Base-by-base conservation (phyloP, 2,329 filamentous ascomycete genomes). In the Neopestalotiopsis clavispora region DNA sequence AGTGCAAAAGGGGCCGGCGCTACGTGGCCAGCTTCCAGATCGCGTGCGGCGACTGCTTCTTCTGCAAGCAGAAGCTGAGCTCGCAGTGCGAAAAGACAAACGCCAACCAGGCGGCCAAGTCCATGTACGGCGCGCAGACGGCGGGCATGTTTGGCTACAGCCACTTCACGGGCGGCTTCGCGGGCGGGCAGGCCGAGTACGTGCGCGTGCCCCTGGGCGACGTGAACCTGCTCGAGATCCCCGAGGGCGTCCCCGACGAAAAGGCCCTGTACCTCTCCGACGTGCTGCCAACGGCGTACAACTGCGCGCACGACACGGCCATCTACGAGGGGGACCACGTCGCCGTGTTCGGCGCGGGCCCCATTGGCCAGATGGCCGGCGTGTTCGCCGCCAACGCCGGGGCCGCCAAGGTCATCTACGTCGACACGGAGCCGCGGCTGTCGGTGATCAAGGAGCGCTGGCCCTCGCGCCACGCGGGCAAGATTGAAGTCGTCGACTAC, bases 21-120 rank as follows among this genome's bases (percentile, higher is more conserved):
- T 94, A 96, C 23, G 94, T 97, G 1, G 94, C 92, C 0, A 92
- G 90, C 10, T 97, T 97, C 83, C 94, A 96, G 79, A 96, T 97
- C 76, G 92, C 94, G 0, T 90, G 88, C 70, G 87, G 87, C 7
- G 82, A 84, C 61, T 97, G 94, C 82, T 91, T 89, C 80, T 95
- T 90, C 79, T 97, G 94, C 84, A 86, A 91, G 72, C 87, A 93
- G 80, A 94, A 94, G 79, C 84, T 94, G 1, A 93, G 90, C 0
- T 94, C 91, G 17, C 91, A 94, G 75, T 97, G 94, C 78, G 92
- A 94, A 75, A 89, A 85, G 79, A 97, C 94, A 0, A 96, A 94
- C 78, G 83, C 89, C 57, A 96, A 94, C 78, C 90, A 86, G 0
- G 86, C 89, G 59, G 87, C 87, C 71, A 91, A 92, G 72, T 89